Base-by-base conservation (phyloP, 2,329 filamentous ascomycete species). In the Pseudofabraea citricarpa region DNA sequence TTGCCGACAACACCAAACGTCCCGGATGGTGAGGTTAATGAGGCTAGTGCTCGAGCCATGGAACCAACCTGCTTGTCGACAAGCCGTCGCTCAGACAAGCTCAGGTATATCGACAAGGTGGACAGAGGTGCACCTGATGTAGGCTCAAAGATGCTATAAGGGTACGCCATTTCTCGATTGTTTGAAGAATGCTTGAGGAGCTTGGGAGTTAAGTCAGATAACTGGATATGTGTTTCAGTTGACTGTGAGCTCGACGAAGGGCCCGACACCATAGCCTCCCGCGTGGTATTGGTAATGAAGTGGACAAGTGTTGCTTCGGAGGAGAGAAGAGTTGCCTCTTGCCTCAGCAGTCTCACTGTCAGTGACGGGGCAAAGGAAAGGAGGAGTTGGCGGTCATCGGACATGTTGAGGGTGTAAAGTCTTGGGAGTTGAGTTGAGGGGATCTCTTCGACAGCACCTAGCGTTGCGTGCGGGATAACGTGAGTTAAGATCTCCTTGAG, bases 131-230 rank as follows among this genome's bases (percentile, higher is more conserved):
- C 49, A 13, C 59, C 58, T 4, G 44, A 18, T 18, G 42, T 48
- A 2, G 43, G 46, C 22, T 59, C 49, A 24, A 57, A 56, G 16
- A 61, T 55, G 31, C 48, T 60, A 43, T 61, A 62, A 5, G 59
- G 57, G 27, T 58, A 56, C 36, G 53, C 54, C 48, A 60, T 53
- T 41, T 59, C 59, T 38, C 49, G 48, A 13, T 51, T 54, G 36
- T 54, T 56, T 8, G 54, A 52, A 3, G 58, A 58, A 46, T 61
- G 58, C 41, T 57, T 59, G n/a, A 62, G 45, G 31, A 62, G 31
- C 44, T 53, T 61, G 8, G 59, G 59, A 23, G 55, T 43, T 38
- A 58, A 37, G 5, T 36, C 41, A 38, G 40, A 31, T 12, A 56
- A 21, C 18, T 33, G 29, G 15, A 33, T 15, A 24, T 16, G 26